Evolutionary conservation across 331 rosid species (phyloP), one percentile per base, ranked within the genome.

Genomic region (Pyracantha coccinea): DNA sequence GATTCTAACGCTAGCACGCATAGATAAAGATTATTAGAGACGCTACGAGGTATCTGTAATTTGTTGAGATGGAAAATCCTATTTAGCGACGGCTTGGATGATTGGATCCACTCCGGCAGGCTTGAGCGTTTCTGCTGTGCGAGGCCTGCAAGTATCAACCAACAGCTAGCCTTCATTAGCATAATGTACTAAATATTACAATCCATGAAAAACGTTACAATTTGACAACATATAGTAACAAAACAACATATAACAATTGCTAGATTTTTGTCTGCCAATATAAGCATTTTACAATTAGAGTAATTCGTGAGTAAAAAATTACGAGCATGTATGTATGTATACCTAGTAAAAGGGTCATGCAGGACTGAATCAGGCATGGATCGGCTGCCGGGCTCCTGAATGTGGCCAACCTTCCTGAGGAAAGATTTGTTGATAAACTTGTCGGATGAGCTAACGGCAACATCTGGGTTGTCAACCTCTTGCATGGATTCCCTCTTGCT

Each of bases 401-500:
- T 79, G 67, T 74, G 89, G 68, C 83, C 86, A 13, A 85, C 38
- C 68, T 82, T 82, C 76, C 89, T 77, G 8, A 85, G 74, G 66
- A 77, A 82, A 3, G 89, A 85, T 15, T 82, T 79, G 75, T 77
- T 77, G 25, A 85, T 16, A 24, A 85, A 85, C 44, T 82, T 85
- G 66, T 77, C 80, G 12, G 85, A 80, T 8, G 75, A 77, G 21
- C 29, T 35, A 28, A 85, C 29, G 0, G 73, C 77, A 19, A 27
- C 24, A 54, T 85, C 86, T 2, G 85, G 89, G 2, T 89, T 85
- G 0, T 68, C 79, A 2, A 85, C 86, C 75, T 91, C 96, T 0
- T 85, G 70, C 21, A 86, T 0, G 19, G 85, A 35, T 35, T 35
- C 91, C 79, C 97, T 86, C 78, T 80, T 82, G 68, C 75, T 79